A percentile compares a stretch with the other conserved stretches of the same genome.
phyloP scores from a whole-genome alignment of 805 yeast genomes.

The Candida xyloterini region DNA sequence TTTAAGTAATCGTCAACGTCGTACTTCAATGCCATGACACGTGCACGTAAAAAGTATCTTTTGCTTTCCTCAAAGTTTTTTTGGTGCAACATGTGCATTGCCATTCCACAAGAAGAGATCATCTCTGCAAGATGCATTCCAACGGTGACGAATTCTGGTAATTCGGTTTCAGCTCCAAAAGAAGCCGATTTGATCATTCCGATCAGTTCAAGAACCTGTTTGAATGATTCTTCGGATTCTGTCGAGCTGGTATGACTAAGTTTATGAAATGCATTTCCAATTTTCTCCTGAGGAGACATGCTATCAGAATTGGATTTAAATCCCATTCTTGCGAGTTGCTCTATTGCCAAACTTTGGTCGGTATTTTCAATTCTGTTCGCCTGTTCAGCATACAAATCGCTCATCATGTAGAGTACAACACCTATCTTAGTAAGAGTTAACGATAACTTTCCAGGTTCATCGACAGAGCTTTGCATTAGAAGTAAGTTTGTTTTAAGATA shows the following conservation, averaged over 20 bases:
- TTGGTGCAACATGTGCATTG: slow-evolving; percentile 12
- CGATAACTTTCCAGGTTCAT: slow-evolving; percentile 20
- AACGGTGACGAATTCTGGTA: slow-evolving; percentile 16
- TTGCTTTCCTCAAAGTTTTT: slow-evolving; percentile 13
- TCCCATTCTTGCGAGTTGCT: slow-evolving; percentile 5
- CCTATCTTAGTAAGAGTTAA: slow-evolving; percentile 18
- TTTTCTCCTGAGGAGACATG: not conserved
- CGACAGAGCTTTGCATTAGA: slow-evolving; percentile 18
- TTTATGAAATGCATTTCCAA: not conserved
- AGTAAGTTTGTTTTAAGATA: slow-evolving; percentile 13
- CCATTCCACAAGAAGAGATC: slow-evolving; percentile 20
- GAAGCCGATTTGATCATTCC: slow-evolving; percentile 13
- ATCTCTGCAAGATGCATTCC: slow-evolving; percentile 18
- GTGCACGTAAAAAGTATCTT: slow-evolving; percentile 16
- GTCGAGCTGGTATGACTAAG: slow-evolving; percentile 6
- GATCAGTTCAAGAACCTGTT: slow-evolving; percentile 14
- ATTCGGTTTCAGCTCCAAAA: slow-evolving; percentile 7
- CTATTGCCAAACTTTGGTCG: slow-evolving; percentile 1
- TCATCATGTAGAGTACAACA: slow-evolving; percentile 14
- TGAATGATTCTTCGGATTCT: slow-evolving; percentile 14
- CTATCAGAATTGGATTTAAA: slow-evolving; percentile 1
- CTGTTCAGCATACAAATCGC: slow-evolving; percentile 8
- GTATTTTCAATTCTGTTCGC: not conserved
- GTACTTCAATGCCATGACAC: slow-evolving; percentile 17
- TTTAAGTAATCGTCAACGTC: slow-evolving; percentile 18